These are phyloP conservation scores for Prunus yedoensis DNA, from an alignment of 331 rosid genomes.

Conservation along the genomic window DNA sequence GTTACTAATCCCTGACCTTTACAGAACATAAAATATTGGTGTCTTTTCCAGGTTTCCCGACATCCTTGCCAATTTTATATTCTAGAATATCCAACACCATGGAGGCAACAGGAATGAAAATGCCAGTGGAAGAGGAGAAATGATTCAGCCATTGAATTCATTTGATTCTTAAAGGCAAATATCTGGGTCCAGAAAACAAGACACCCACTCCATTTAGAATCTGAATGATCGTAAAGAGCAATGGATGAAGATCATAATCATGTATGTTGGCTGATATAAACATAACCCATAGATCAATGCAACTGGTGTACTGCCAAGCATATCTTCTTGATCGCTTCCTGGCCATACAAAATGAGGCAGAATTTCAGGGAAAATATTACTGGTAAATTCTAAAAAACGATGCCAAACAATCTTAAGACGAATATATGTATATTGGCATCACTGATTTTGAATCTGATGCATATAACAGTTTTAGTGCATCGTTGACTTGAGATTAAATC, in stretches of 20 bases:
- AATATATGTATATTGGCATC: too few relatives aligned
- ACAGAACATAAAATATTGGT: conserved; percentile 46
- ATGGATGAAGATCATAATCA: conserved; percentile 72
- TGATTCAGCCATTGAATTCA: conserved; percentile 86
- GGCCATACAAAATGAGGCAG: conserved; percentile 27
- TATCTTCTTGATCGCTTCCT: conserved; percentile 81
- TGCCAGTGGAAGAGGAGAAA: conserved; percentile 72
- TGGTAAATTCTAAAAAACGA: not conserved
- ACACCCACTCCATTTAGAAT: conserved; percentile 74
- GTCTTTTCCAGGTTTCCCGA: conserved; percentile 55
- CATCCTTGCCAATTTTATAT: conserved; percentile 59
- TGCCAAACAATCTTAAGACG: too few relatives aligned
- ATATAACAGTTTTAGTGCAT: too few relatives aligned
- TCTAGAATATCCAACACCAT: conserved; percentile 73
- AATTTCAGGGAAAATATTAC: conserved; percentile 2
- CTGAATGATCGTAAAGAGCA: conserved; percentile 60
- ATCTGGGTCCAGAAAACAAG: conserved; percentile 87
- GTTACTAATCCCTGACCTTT: conserved; percentile 48
- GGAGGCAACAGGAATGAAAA: conserved; percentile 82
- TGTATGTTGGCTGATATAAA: conserved; percentile 28
- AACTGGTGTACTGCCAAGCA: conserved; percentile 25
- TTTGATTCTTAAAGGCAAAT: conserved; percentile 80
- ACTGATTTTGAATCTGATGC: too few relatives aligned
- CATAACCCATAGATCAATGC: not conserved
- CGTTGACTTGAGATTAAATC: too few relatives aligned